Evolutionary conservation across 2,329 filamentous ascomycete species (phyloP), one percentile per base, ranked within the genome.

Genomic region (Ceratocystis colombiana): DNA sequence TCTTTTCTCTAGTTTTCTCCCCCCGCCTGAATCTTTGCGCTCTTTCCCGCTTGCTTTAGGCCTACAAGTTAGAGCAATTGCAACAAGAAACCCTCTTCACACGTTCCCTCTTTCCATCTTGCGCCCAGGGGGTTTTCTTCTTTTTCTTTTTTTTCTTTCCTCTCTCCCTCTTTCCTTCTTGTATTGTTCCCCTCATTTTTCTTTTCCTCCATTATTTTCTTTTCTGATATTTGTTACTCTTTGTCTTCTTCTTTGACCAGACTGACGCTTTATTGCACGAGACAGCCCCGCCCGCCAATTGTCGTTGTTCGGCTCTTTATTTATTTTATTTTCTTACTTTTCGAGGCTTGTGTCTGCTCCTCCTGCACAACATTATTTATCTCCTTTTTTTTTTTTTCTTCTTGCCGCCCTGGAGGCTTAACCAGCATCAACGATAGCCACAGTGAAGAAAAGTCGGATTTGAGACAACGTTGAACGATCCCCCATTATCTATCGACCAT

Each of bases 71-170:
- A 22, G 12, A n/a, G 45, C 17, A 63, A 37, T 28, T 30, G 46
- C 44, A 20, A 50, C 7, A 50, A 33, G 28, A 33, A 53, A 25
- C 48, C 48, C 48, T 22, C 48, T 28, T 53, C 48, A 37, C 8
- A 37, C 33, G 33, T 37, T 37, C 33, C 33, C 33, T 37, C 33
- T 25, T 25, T 53, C 25, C 48, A 10, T 53, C 20, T 53, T 25
- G 25, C 20, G 48, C 20, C 37, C n/a, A 10, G 22, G 10, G n/a
- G 6, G 20, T 62, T 55, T 28, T 37, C 37, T 59, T 25, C 3
- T 22, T 45, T 63, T 55, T 25, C 44, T 25, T 66, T 57, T 57
- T 22, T 46, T n/a, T 53, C 20, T 7, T 61, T 48, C 22, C 3
- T 33, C 5, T 57, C 5, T 10, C 30, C 20, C 28, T 33, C 20